These are phyloP conservation scores for Jacaranda mimosifolia DNA, from an alignment of 257 asterid genomes.

Conservation along the genomic window DNA sequence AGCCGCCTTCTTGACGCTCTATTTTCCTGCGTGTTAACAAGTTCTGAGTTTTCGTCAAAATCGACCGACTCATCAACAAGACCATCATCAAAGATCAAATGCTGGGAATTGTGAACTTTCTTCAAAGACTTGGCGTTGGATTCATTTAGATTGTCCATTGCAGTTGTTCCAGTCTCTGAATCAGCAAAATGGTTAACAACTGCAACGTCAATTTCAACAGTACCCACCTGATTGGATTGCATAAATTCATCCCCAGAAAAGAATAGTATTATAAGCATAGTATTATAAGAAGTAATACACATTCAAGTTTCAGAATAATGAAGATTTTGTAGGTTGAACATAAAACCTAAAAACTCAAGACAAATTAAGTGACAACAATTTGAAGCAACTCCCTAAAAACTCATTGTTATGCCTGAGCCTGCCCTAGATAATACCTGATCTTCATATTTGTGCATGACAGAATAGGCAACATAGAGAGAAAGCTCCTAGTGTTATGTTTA, in stretches of 20 bases:
- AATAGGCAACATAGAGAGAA: no score
- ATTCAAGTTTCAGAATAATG: no score
- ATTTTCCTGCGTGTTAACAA: no score
- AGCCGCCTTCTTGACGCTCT: no score
- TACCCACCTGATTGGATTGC: constrained; percentile 41
- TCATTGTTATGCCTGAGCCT: no score
- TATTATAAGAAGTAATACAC: not conserved
- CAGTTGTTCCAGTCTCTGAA: constrained; percentile 42
- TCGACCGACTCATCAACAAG: constrained; percentile 50
- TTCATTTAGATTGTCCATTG: constrained; percentile 32
- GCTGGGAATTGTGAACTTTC: constrained; percentile 36
- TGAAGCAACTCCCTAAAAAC: no score
- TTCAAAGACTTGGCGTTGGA: constrained; percentile 25
- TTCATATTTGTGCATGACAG: no score
- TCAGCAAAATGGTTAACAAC: constrained; percentile 27
- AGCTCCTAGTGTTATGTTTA: no score
- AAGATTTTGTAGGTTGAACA: no score
- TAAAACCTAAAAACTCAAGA: no score
- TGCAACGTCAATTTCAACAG: constrained; percentile 28
- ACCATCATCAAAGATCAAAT: not conserved
- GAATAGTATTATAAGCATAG: constrained; percentile 6
- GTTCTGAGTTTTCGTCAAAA: constrained; percentile 53
- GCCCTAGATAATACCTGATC: no score
- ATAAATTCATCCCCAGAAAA: constrained; percentile 49
- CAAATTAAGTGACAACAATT: no score